Evolutionary conservation across 169 alveolate genomes (phyloP), one percentile per base, ranked within the genome.

Genomic region (Plasmodium blacklocki): DNA sequence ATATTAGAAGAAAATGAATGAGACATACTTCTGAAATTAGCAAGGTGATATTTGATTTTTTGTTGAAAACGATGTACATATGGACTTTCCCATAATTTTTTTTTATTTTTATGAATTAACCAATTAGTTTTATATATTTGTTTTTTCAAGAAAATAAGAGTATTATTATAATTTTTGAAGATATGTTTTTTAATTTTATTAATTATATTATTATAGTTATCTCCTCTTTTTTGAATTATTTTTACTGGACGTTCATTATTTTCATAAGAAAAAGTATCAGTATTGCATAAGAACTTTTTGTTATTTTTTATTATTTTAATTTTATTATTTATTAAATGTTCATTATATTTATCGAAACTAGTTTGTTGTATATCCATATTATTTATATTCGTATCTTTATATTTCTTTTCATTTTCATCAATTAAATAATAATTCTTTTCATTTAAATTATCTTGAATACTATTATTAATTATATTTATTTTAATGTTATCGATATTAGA

Each of bases 141-240:
- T 50, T 56, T 76, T 58, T 68, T 76, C 45, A 76, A 14, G 52
- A 76, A 76, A 4, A 49, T 4, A 21, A 76, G 32, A 8, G 63
- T 1, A 18, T 50, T 56, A n/a, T 68, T 68, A 23, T 56, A 76
- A 21, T 76, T 76, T 2, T 49, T 54, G 56, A 15, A 50, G 4
- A 76, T 52, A 11, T 76, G n/a, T 39, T 54, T 50, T 56, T 23
- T 76, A 6, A 76, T 18, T 54, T 47, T 76, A 43, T 66, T 9
- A 14, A 52, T n/a, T 8, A 76, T 12, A 32, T 6, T 12, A 32
- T 6, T 50, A 45, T 23, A 0, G 19, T 76, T 23, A n/a, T 14
- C 39, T 54, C 26, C 47, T 11, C n/a, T 76, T 39, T 39, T 39
- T 39, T 39, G 47, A 26, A 49, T 15, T 21, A 49, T 56, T 63